phyloP scores from a whole-genome alignment of 2,329 filamentous ascomycete species.

The Aspergillus hortae region DNA sequence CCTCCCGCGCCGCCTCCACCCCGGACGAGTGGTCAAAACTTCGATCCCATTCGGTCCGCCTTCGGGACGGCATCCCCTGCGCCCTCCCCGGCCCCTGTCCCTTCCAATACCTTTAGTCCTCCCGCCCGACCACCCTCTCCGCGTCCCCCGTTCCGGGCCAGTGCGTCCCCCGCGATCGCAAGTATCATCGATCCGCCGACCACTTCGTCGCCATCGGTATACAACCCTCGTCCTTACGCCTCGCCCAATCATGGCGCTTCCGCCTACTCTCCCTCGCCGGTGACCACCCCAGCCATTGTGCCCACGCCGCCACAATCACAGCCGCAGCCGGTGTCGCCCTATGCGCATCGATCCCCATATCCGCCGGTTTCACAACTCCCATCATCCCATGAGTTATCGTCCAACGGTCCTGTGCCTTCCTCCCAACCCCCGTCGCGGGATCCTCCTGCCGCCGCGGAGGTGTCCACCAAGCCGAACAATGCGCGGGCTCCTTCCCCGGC shows the following conservation, averaged over 20 bases:
- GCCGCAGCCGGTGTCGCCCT: constrained; percentile 18
- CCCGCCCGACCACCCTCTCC: constrained; percentile 46
- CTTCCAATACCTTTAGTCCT: constrained; percentile 38
- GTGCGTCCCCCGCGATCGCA: constrained; percentile 85
- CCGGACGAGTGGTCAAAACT: constrained; percentile 73
- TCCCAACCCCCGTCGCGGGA: constrained; percentile 11
- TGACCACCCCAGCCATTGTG: constrained; percentile 19
- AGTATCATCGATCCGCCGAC: constrained; percentile 73
- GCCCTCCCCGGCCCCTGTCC: constrained; percentile 25
- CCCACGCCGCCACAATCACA: constrained; percentile 21
- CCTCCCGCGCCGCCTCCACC: constrained; percentile 41
- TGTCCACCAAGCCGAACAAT: constrained; percentile 14
- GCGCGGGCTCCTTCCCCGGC: constrained; percentile 14
- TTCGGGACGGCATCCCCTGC: constrained; percentile 44
- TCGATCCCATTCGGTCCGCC: constrained; percentile 82
- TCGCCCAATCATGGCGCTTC: constrained; percentile 26
- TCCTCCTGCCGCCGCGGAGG: constrained; percentile 9
- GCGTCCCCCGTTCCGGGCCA: constrained; percentile 62
- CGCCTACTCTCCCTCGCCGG: constrained; percentile 23
- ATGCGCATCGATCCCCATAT: constrained; percentile 23
- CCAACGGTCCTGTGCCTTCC: constrained; percentile 11
- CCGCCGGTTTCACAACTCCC: constrained; percentile 20
- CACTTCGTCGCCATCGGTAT: constrained; percentile 28
- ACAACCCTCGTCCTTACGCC: constrained; percentile 24
- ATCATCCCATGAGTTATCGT: constrained; percentile 18